Conservation (phyloP, 1,139 yeast species). For the Yamadazyma trypodendri region DNA sequence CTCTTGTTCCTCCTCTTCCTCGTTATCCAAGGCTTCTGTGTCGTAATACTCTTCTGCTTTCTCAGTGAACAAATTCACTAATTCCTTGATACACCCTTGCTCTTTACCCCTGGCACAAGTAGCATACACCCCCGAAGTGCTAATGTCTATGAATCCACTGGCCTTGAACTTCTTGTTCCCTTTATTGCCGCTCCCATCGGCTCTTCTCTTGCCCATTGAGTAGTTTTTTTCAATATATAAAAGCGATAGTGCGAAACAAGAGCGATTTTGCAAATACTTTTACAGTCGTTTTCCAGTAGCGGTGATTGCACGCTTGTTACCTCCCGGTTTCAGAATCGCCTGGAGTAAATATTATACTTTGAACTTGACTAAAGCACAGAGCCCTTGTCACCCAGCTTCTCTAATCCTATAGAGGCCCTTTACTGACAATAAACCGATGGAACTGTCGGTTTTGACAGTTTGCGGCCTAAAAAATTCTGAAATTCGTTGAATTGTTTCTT, state of each 20-base stretch:
- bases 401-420: too few species aligned
- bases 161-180: constrained; percentile 43
- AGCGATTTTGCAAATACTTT: not conserved
- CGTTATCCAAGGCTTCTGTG: constrained; percentile 24
- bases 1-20: constrained; percentile 28
- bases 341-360: too few species aligned
- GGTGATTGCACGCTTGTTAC: too few species aligned
- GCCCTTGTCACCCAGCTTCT: too few species aligned
- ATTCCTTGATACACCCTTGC: constrained; percentile 69
- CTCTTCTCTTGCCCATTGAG: constrained; percentile 22
- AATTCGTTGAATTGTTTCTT: too few species aligned
- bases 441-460: too few species aligned
- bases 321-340: too few species aligned
- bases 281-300: too few species aligned
- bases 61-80: constrained; percentile 56
- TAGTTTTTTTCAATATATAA: not conserved
- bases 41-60: constrained; percentile 56
- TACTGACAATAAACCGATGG: too few species aligned
- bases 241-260: not conserved
- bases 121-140: constrained; percentile 80
- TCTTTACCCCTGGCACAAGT: constrained; percentile 83
- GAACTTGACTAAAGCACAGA: too few species aligned
- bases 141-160: constrained; percentile 66
- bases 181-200: constrained; percentile 16
- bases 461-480: too few species aligned